Conservation (phyloP, 2,329 filamentous ascomycete genomes). For the Ophiostoma pallidulum region DNA sequence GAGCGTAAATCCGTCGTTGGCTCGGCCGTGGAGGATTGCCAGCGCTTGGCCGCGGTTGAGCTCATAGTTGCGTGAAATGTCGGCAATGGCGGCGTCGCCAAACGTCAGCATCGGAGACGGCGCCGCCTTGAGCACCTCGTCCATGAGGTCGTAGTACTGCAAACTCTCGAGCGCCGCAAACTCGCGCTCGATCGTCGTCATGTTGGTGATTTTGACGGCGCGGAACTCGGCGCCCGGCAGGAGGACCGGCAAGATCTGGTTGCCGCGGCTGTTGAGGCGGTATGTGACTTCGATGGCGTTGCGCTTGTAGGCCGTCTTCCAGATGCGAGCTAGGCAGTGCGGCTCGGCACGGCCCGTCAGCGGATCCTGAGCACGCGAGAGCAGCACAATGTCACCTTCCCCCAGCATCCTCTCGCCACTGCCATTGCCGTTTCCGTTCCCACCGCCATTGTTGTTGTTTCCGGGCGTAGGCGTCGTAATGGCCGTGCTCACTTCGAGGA, state of each 20-base stretch:
- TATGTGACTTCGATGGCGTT: conserved; percentile 76
- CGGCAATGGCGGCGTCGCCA: conserved; percentile 59
- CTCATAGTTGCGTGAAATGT: conserved; percentile 65
- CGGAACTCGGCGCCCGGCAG: conserved; percentile 60
- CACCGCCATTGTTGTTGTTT: not conserved
- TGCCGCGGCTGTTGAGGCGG: conserved; percentile 61
- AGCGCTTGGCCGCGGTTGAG: conserved; percentile 85
- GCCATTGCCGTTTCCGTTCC: conserved; percentile 46
- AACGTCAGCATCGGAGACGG: conserved; percentile 84
- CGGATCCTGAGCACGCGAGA: conserved; percentile 67
- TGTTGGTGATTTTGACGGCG: conserved; percentile 78
- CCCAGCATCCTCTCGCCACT: conserved; percentile 34
- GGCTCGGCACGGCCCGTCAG: conserved; percentile 54
- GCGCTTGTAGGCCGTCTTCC: conserved; percentile 71
- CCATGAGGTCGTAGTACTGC: conserved; percentile 91
- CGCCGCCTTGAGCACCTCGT: conserved; percentile 76
- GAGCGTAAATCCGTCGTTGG: conserved; percentile 94
- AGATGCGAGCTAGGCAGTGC: conserved; percentile 81
- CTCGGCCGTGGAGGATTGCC: conserved; percentile 81
- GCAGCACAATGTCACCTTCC: conserved; percentile 81
- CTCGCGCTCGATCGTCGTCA: conserved; percentile 91
- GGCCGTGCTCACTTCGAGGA: conserved; percentile 80
- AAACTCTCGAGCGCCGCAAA: conserved; percentile 85
- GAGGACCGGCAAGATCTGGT: conserved; percentile 53
- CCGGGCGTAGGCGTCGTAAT: conserved; percentile 61